phyloP scores from a whole-genome alignment of 1,284 basidiomycete genomes.

The Pholiota adiposa region DNA sequence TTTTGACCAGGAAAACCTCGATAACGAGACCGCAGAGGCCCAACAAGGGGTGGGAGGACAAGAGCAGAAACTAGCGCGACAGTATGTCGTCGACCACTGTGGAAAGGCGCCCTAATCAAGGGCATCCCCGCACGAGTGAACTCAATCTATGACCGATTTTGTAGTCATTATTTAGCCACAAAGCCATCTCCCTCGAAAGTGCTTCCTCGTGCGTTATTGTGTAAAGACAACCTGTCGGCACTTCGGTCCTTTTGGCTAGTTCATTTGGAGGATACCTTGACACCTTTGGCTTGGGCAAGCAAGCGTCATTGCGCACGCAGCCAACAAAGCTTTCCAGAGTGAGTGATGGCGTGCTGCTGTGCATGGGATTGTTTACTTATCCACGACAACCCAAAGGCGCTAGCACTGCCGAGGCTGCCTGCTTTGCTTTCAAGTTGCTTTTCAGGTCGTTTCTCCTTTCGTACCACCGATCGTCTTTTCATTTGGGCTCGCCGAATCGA shows the following conservation, averaged over 20 bases:
- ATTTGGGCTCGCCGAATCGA: no score
- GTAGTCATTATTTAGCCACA: constrained; percentile 6
- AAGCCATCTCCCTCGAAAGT: background rate
- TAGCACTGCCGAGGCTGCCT: background rate
- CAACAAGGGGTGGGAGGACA: constrained; percentile 86
- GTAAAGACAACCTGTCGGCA: constrained; percentile 5
- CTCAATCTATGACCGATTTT: background rate
- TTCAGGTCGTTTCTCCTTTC: background rate
- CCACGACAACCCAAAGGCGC: background rate
- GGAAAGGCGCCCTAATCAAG: constrained; percentile 46
- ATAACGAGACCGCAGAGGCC: constrained; percentile 84
- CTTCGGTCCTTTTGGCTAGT: constrained; percentile 8
- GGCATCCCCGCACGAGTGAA: background rate
- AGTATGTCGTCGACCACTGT: constrained; percentile 76
- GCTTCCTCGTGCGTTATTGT: background rate
- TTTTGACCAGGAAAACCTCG: constrained; percentile 68
- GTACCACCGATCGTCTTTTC: no score
- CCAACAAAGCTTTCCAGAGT: background rate
- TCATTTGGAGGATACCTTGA: background rate
- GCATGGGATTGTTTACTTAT: background rate
- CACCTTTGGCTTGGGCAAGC: background rate
- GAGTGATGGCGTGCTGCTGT: no score
- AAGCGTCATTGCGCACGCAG: background rate
- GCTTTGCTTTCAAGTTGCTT: background rate
- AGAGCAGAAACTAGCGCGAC: constrained; percentile 79